Evolutionary conservation across 2,329 filamentous ascomycete genomes (phyloP).

Genomic region (Zalaria obscura): DNA sequence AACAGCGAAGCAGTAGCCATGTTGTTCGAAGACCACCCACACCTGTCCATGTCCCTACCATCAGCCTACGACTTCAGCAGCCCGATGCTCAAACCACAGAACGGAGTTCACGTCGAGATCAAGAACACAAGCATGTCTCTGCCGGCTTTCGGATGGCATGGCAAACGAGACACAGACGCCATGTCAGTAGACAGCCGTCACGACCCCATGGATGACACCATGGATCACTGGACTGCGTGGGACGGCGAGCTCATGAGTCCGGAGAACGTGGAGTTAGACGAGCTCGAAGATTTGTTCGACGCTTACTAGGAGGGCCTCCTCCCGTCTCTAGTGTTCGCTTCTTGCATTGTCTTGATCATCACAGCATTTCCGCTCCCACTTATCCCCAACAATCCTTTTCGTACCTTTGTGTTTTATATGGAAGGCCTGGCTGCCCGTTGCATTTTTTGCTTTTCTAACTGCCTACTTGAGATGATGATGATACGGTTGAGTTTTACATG

Average conservation of each 20-base stretch:
- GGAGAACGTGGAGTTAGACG: slow-evolving; percentile 82
- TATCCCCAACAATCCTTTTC: not conserved
- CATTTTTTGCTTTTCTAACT: no score
- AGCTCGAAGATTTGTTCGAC: slow-evolving; percentile 77
- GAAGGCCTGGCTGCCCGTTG: no score
- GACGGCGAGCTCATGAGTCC: slow-evolving; percentile 44
- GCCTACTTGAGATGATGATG: no score
- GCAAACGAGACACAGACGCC: slow-evolving; percentile 6
- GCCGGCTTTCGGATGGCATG: not conserved
- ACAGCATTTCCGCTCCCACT: not conserved
- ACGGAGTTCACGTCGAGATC: slow-evolving; percentile 5
- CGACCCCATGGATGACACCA: slow-evolving; percentile 12
- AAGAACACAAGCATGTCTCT: slow-evolving; percentile 1
- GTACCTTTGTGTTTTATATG: not conserved
- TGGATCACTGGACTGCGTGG: slow-evolving; percentile 17
- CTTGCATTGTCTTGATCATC: not conserved
- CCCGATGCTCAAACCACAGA: slow-evolving; percentile 27
- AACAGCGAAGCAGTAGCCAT: slow-evolving; percentile 35
- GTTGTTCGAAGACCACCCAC: slow-evolving; percentile 30
- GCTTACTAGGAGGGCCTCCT: slow-evolving; percentile 20
- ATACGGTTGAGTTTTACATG: no score
- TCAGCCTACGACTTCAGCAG: slow-evolving; percentile 29
- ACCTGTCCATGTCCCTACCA: slow-evolving; percentile 33
- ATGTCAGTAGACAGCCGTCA: slow-evolving; percentile 10
- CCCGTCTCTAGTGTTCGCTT: not conserved